Evolutionary conservation across 2,329 filamentous ascomycete genomes (phyloP), one percentile per base, ranked within the genome.

Genomic region (Emergomyces pasteurianus): DNA sequence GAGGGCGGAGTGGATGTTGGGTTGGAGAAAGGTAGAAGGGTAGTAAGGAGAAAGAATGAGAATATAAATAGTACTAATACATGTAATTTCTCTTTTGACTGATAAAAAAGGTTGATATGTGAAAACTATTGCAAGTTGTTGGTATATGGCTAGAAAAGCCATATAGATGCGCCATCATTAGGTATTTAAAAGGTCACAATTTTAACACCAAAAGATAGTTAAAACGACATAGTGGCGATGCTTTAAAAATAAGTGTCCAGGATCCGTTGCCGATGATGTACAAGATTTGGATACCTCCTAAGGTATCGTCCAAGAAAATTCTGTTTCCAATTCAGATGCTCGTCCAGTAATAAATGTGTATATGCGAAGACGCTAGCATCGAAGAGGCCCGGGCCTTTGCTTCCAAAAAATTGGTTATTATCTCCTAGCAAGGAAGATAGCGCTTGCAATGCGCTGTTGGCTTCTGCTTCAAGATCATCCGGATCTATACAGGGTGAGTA

Each of bases 281-380:
- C 82, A 64, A 96, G 77, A 66, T 84, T 86, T 7, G 78, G 77
- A 67, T 84, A 81, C 61, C 76, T 77, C 58, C 72, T 73, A 61
- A 95, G 69, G 58, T 82, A 75, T 60, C 81, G 78, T 54, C 56
- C 78, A 58, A 95, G 75, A 59, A 79, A 77, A 63, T 80, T 81
- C 61, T 89, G 83, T 62, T 77, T 78, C 88, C 89, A 92, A 1
- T 75, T 78, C 65, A 90, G 68, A 1, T 68, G 69, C 40, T 85
- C 80, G 62, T 88, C 84, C 58, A 95, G 75, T 58, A 97, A 78
- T 58, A 95, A 77, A 72, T 95, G 85, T 0, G 89, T 92, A 73
- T 96, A 99, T 3, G 90, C 86, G 75, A 96, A 97, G 1, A 97
- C 83, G 59, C 84, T 85, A 7, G 92, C 92, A 74, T 99, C 94